A percentile compares a stretch with the other conserved stretches of the same genome.
These are phyloP conservation scores for Nicotiana otophora DNA, from an alignment of 257 asterid genomes.

Conservation along the genomic window DNA sequence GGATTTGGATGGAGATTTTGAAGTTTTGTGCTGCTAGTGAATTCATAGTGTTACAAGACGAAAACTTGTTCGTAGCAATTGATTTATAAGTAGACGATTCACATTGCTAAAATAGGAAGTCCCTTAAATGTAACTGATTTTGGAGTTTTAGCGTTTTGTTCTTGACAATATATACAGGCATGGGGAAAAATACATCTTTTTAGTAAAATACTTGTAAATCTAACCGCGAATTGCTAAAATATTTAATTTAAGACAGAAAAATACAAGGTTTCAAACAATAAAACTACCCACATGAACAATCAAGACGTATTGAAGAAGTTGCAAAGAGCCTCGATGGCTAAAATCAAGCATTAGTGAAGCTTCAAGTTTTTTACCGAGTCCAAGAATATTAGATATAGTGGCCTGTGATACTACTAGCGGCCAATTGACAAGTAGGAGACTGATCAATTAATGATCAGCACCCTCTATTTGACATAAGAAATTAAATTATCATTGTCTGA, in stretches of 20 bases:
- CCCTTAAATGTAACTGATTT: too few relatives aligned
- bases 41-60: slow-evolving; percentile 17
- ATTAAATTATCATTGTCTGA: not conserved
- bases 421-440: not conserved
- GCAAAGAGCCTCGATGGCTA: not conserved
- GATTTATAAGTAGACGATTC: too few relatives aligned
- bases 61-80: not conserved
- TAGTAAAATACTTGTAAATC: not conserved
- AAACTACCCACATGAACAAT: too few relatives aligned
- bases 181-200: not conserved
- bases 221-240: not conserved
- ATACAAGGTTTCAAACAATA: not conserved
- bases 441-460: not conserved
- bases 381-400: too few relatives aligned
- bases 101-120: too few relatives aligned
- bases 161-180: not conserved
- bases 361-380: too few relatives aligned
- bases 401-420: too few relatives aligned
- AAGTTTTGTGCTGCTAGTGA: slow-evolving; percentile 22
- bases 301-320: not conserved
- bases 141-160: not conserved
- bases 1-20: slow-evolving; percentile 13
- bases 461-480: not conserved
- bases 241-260: not conserved
- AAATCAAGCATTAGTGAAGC: too few relatives aligned